Conservation (phyloP, 2,329 filamentous ascomycete genomes). For the Coniochaeta sp. region DNA sequence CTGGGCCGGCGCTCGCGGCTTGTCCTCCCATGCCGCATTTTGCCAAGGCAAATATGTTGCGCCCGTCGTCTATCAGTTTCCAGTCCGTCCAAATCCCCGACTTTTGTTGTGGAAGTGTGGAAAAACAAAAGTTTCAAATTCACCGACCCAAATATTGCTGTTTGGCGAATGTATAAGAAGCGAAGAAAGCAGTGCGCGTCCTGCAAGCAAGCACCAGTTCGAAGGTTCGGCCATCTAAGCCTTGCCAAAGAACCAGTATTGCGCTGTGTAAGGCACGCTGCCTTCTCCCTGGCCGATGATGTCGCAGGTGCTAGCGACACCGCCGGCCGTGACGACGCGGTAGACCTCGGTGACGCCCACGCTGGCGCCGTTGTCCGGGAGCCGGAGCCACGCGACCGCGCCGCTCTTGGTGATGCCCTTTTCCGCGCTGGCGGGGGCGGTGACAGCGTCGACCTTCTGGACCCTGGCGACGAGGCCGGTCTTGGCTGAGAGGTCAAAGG, state of each 20-base stretch:
- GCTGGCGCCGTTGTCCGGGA: constrained; percentile 28
- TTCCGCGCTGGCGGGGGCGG: constrained; percentile 44
- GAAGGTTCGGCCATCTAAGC: too few species aligned
- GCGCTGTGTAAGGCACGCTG: constrained; percentile 49
- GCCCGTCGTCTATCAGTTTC: too few species aligned
- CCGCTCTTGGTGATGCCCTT: constrained; percentile 39
- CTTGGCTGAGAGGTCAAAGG: constrained; percentile 46
- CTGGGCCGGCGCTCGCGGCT: too few species aligned
- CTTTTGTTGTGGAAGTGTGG: too few species aligned
- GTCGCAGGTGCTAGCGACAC: constrained; percentile 34
- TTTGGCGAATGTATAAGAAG: too few species aligned
- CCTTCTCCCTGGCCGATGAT: constrained; percentile 32
- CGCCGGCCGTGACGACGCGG: constrained; percentile 49
- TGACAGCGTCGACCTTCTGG: constrained; percentile 40
- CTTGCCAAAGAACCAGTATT: constrained; percentile 52
- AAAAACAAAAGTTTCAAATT: too few species aligned
- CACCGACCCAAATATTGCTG: too few species aligned
- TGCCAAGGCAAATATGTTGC: too few species aligned
- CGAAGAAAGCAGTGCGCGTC: too few species aligned
- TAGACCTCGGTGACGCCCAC: constrained; percentile 37
- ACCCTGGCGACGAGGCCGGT: constrained; percentile 33
- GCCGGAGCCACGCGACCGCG: constrained; percentile 48
- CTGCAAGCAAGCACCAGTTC: too few species aligned
- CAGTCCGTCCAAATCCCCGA: too few species aligned
- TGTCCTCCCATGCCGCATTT: too few species aligned